Conservation (phyloP, 306 rosid genomes). For the Lathyrus sativus region DNA sequence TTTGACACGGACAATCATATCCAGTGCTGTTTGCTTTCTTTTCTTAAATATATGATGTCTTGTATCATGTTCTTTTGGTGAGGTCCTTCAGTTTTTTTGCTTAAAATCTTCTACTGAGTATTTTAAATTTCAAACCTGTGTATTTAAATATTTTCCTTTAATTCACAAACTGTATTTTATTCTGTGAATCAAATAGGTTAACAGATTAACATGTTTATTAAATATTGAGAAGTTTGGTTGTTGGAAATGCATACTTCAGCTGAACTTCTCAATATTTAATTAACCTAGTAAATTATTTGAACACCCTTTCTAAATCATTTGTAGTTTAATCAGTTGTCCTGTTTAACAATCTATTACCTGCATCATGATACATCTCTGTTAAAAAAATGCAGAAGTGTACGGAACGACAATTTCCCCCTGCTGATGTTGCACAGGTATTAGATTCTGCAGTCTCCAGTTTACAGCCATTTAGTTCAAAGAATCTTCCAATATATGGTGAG, state of each 20-base stretch:
- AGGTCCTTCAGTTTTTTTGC: neutral
- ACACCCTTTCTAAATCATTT: too few relatives aligned
- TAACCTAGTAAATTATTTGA: too few relatives aligned
- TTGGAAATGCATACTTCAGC: constrained; percentile 3
- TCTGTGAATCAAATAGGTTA: constrained; percentile 17
- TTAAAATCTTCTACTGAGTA: neutral
- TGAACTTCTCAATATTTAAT: too few relatives aligned
- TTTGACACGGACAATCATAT: constrained; percentile 12
- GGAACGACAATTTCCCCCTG: constrained; percentile 89
- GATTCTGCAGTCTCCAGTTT: constrained; percentile 79
- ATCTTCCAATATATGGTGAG: constrained; percentile 72
- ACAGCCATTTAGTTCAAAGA: constrained; percentile 79
- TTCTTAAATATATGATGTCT: neutral
- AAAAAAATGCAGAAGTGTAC: constrained; percentile 84
- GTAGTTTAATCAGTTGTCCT: constrained; percentile 2
- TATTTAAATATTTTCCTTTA: neutral
- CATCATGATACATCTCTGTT: constrained; percentile 25
- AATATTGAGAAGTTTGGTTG: constrained; percentile 21
- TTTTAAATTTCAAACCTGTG: constrained; percentile 15
- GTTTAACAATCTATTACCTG: constrained; percentile 29
- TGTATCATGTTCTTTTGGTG: constrained; percentile 12
- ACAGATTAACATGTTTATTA: constrained; percentile 14
- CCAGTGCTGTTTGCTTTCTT: neutral
- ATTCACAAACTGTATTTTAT: constrained; percentile 15
- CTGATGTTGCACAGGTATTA: constrained; percentile 80